These are phyloP conservation scores for Zangia roseola DNA, from an alignment of 768 basidiomycete species.

Conservation along the genomic window DNA sequence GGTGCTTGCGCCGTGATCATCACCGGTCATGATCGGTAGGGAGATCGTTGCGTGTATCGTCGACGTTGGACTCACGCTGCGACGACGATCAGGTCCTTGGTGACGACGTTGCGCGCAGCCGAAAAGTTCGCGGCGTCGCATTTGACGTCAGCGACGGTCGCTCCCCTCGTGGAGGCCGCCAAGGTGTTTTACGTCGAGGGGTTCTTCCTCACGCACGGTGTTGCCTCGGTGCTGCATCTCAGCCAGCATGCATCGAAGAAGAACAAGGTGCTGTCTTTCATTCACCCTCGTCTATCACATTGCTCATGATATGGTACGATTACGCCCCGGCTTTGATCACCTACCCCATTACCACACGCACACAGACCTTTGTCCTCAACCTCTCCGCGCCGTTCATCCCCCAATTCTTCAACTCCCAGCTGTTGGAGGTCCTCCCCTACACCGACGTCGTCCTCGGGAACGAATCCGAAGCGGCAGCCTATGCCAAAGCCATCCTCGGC, in stretches of 20 bases:
- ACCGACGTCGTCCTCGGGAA: slow-evolving; percentile 94
- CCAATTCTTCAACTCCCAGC: slow-evolving; percentile 84
- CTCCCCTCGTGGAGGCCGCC: slow-evolving; percentile 74
- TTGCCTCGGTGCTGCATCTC: slow-evolving; percentile 65
- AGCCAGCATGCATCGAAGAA: slow-evolving; percentile 73
- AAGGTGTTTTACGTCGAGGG: slow-evolving; percentile 93
- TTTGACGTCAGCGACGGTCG: slow-evolving; percentile 71
- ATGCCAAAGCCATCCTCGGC: slow-evolving; percentile 71
- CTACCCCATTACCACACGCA: neutral
- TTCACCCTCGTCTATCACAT: neutral
- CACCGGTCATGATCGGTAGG: slow-evolving; percentile 88
- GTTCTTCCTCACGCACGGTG: slow-evolving; percentile 95
- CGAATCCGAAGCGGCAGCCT: slow-evolving; percentile 90
- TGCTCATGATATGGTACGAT: neutral
- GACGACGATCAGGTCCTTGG: slow-evolving; percentile 64
- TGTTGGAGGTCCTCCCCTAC: slow-evolving; percentile 79
- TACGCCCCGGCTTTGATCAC: neutral
- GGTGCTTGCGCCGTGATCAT: slow-evolving; percentile 96
- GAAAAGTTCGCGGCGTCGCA: slow-evolving; percentile 87
- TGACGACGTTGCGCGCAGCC: slow-evolving; percentile 86
- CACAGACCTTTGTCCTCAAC: slow-evolving; percentile 84
- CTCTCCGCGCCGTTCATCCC: slow-evolving; percentile 97
- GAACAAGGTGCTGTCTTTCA: slow-evolving; percentile 56
- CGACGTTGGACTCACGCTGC: neutral
- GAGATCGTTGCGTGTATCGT: neutral